Percentiles rank a stretch among this genome's conserved stretches.
Evolutionary conservation across 2,329 filamentous ascomycete species (phyloP).

Genomic region (Exophiala calicioides): DNA sequence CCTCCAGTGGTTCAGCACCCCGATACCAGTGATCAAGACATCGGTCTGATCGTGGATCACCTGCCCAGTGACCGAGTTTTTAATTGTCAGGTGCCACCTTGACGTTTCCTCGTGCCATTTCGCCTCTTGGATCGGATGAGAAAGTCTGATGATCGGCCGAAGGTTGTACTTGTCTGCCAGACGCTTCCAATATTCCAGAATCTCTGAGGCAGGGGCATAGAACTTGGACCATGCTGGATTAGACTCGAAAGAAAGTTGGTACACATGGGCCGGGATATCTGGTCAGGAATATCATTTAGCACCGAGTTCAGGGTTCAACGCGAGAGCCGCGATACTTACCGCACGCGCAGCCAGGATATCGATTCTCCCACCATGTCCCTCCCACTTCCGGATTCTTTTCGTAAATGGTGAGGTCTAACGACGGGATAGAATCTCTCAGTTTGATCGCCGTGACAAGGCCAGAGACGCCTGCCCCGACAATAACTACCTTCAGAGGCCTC

Average conservation of each 20-base stretch:
- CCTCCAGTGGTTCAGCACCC: conserved; percentile 58
- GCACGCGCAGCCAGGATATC: conserved; percentile 27
- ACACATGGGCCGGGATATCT: conserved; percentile 27
- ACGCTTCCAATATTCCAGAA: conserved; percentile 29
- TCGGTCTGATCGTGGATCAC: conserved; percentile 42
- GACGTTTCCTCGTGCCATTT: conserved; percentile 29
- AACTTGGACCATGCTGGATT: conserved; percentile 28
- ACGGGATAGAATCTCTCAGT: conserved; percentile 21
- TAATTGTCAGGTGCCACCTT: conserved; percentile 30
- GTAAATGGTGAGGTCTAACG: conserved; percentile 30
- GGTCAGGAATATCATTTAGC: not conserved
- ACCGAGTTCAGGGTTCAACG: not conserved
- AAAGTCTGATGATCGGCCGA: conserved; percentile 33
- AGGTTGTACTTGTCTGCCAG: conserved; percentile 31
- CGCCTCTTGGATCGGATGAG: conserved; percentile 30
- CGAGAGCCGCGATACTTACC: conserved; percentile 12
- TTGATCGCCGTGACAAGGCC: conserved; percentile 33
- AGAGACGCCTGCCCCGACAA: conserved; percentile 43
- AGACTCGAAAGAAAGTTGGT: conserved; percentile 25
- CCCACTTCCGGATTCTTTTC: conserved; percentile 37
- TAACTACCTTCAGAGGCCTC: conserved; percentile 27
- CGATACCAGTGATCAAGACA: conserved; percentile 60
- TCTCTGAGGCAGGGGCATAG: conserved; percentile 30
- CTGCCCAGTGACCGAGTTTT: conserved; percentile 20
- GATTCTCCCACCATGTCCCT: conserved; percentile 36